These are phyloP conservation scores for Panaeolus papilionaceus DNA, from an alignment of 768 basidiomycete genomes.

Conservation along the genomic window DNA sequence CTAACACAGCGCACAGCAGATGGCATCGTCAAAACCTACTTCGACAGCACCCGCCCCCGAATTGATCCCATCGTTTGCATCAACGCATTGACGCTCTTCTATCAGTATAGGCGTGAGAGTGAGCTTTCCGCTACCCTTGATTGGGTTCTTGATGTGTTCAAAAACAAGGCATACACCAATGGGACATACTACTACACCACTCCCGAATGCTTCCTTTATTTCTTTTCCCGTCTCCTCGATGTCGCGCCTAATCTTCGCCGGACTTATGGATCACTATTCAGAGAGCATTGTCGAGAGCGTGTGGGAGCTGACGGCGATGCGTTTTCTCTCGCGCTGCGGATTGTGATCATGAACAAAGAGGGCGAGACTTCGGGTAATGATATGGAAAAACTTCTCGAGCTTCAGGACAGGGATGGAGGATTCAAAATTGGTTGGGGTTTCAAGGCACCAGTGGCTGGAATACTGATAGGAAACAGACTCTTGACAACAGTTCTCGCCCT, in stretches of 20 bases:
- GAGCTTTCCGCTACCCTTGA: constrained; percentile 22
- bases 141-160: constrained; percentile 23
- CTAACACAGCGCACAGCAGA: constrained; percentile 54
- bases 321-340: constrained; percentile 62
- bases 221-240: constrained; percentile 24
- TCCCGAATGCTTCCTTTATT: constrained; percentile 25
- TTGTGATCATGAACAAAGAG: constrained; percentile 49
- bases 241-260: background rate
- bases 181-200: constrained; percentile 27
- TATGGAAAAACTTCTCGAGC: constrained; percentile 46
- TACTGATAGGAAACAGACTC: constrained; percentile 60
- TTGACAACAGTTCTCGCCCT: constrained; percentile 57
- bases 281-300: constrained; percentile 20
- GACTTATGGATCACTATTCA: constrained; percentile 13
- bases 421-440: constrained; percentile 65
- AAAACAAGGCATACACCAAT: constrained; percentile 22
- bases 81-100: constrained; percentile 25
- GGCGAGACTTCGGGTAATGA: constrained; percentile 52
- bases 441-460: constrained; percentile 54
- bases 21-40: constrained; percentile 58
- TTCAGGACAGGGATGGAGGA: constrained; percentile 62
- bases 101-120: constrained; percentile 21
- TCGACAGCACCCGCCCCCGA: constrained; percentile 23
- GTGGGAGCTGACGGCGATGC: constrained; percentile 29
- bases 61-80: constrained; percentile 26